Conservation (phyloP, 352 stramenopile species). For the Phytophthora citricola region DNA sequence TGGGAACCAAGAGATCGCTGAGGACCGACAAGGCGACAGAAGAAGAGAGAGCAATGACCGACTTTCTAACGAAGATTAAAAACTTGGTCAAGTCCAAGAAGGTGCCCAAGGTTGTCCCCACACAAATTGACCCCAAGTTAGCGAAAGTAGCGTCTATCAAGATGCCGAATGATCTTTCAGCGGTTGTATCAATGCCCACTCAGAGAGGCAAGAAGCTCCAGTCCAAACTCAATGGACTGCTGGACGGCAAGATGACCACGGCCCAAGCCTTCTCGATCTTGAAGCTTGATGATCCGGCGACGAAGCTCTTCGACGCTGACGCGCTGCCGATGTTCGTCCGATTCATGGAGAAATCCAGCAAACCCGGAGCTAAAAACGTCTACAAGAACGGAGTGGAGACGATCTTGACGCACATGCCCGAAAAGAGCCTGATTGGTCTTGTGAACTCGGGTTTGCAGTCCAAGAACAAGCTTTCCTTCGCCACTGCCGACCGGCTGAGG, state of each 20-base stretch:
- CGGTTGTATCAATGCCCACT: background rate
- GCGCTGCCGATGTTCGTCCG: background rate
- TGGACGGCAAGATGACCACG: background rate
- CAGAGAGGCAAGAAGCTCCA: background rate
- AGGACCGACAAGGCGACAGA: background rate
- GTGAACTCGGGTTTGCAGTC: background rate
- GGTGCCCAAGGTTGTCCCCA: background rate
- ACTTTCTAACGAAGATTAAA: slow-evolving; percentile 1
- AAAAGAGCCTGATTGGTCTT: background rate
- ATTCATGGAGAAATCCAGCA: background rate
- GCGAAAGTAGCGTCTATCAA: background rate
- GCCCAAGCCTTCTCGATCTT: background rate
- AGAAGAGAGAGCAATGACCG: background rate
- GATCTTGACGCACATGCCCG: background rate
- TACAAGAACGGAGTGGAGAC: background rate
- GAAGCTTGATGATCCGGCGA: background rate
- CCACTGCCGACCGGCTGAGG: background rate
- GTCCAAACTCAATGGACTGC: background rate
- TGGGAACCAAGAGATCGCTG: background rate
- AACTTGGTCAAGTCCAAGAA: background rate
- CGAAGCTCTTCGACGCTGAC: background rate
- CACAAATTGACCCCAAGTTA: slow-evolving; percentile 2
- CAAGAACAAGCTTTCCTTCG: background rate
- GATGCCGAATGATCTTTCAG: background rate
- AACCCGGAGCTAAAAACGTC: background rate